These are phyloP conservation scores for Arctium minus DNA, from an alignment of 129 eudicot species.

Conservation along the genomic window DNA sequence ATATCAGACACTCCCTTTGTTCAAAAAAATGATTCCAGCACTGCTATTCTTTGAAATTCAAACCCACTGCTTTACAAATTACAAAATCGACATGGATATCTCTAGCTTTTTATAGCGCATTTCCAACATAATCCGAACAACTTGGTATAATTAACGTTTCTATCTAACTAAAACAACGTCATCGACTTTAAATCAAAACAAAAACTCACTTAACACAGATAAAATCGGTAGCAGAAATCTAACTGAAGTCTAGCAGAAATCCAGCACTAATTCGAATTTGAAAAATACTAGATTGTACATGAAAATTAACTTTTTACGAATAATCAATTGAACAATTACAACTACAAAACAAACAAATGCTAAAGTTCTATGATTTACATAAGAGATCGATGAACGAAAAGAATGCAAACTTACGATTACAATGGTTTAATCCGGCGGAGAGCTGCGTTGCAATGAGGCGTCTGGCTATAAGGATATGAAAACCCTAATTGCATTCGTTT, in stretches of 20 bases:
- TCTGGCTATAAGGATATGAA: conserved; percentile 15
- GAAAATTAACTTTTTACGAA: background rate
- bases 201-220: background rate
- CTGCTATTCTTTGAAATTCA: background rate
- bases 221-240: too few species aligned
- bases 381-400: background rate
- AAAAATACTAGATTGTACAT: background rate
- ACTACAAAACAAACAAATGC: background rate
- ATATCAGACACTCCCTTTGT: background rate
- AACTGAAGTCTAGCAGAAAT: too few species aligned
- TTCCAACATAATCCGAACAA: background rate
- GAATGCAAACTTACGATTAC: conserved; percentile 7
- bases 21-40: background rate
- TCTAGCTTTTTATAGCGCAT: background rate
- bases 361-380: background rate
- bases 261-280: background rate
- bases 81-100: background rate
- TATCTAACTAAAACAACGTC: background rate
- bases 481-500: conserved; percentile 30
- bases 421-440: conserved; percentile 15
- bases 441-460: conserved; percentile 21
- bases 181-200: background rate
- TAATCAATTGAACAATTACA: background rate
- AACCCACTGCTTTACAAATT: background rate
- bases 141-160: background rate